Evolutionary conservation across 164 flowering plant genomes (phyloP).

Genomic region (Tinospora cordifolia): DNA sequence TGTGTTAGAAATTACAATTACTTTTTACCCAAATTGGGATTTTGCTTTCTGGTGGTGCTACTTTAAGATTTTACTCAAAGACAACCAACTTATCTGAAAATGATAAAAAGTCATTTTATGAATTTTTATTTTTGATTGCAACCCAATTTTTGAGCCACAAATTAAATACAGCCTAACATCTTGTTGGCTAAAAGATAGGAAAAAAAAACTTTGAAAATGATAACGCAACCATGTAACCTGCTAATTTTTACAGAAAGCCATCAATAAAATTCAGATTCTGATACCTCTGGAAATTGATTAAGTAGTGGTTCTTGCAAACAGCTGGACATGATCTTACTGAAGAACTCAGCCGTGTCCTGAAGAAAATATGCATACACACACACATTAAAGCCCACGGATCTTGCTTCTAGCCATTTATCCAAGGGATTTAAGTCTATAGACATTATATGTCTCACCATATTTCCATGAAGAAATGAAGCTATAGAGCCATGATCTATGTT

Average conservation of each 20-base stretch:
- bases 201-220: not conserved
- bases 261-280: slow-evolving; percentile 5
- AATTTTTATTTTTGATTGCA: too few relatives aligned
- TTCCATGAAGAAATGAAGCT: slow-evolving; percentile 36
- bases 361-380: too few relatives aligned
- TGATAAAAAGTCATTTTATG: too few relatives aligned
- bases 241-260: not conserved
- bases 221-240: not conserved
- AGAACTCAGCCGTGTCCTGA: slow-evolving; percentile 39
- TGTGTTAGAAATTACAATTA: too few relatives aligned
- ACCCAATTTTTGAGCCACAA: not conserved
- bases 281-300: slow-evolving; percentile 44
- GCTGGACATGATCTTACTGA: slow-evolving; percentile 34
- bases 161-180: not conserved
- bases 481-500: slow-evolving; percentile 46
- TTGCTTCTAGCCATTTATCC: not conserved
- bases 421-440: not conserved
- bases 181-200: not conserved
- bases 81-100: too few relatives aligned
- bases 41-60: too few relatives aligned
- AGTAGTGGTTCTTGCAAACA: slow-evolving; percentile 38
- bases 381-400: not conserved
- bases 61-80: too few relatives aligned
- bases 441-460: slow-evolving; percentile 32
- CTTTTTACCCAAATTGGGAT: too few relatives aligned